Evolutionary conservation across 2,329 filamentous ascomycete species (phyloP), one percentile per base, ranked within the genome.

Genomic region (Beauveria brongniartii): DNA sequence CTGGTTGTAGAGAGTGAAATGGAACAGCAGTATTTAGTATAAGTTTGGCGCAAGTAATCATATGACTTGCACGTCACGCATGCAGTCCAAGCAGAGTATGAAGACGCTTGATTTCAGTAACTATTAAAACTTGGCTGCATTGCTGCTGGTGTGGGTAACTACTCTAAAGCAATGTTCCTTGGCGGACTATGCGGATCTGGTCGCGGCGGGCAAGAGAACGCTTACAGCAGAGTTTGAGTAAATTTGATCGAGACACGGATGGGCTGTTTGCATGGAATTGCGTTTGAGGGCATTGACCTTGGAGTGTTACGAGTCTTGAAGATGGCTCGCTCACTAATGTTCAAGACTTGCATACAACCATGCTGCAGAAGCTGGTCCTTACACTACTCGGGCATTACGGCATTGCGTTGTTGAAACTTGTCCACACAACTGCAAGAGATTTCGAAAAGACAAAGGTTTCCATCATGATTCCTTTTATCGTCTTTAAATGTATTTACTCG

Each of bases 121-220:
- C 3, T 24, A 34, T 12, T 10, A 10, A 34, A 12, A 34, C 30
- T 34, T 34, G 30, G 30, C 10, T 73, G 74, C 61, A 65, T 74
- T 46, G 30, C 30, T 10, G 9, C 22, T 77, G 24, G 66, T 77
- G 37, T 76, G 73, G 69, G n/a, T n/a, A n/a, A n/a, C n/a, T 74
- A 66, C 55, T 34, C 55, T 34, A 78, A 78, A 69, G 73, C 73
- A 0, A 67, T 75, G 1, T 66, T 70, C 52, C 59, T 78, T 55
- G 75, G 75, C 73, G 1, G 68, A 76, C 34, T 66, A 68, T 34
- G 69, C 70, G 1, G 63, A 62, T 18, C 61, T 59, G 0, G 67
- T 70, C 59, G 74, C 73, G 3, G 67, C 67, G 3, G 75, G 75
- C 1, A 74, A 74, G 63, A 70, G 66, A 61, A 73, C 69, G 10